phyloP scores from a whole-genome alignment of 768 basidiomycete genomes.

The Kwoniella bestiolae region DNA sequence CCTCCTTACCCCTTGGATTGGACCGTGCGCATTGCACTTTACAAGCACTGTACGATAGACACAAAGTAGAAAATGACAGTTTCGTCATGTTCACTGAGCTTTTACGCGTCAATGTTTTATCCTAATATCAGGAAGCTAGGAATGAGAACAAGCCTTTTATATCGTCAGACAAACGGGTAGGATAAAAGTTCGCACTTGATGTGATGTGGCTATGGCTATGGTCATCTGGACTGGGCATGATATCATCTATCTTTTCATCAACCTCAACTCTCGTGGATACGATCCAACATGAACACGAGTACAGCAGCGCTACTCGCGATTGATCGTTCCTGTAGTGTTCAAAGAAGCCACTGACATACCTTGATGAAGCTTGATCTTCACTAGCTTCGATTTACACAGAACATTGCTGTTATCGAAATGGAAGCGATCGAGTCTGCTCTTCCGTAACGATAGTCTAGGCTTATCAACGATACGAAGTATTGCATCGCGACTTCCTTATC shows the following conservation, averaged over 20 bases:
- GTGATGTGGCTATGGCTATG: constrained; percentile 10
- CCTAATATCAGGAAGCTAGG: too few species aligned
- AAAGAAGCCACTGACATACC: background rate
- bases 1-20: background rate
- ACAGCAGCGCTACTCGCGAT: background rate
- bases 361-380: background rate
- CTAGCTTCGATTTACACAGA: background rate
- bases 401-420: background rate
- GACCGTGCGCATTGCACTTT: background rate
- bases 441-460: too few species aligned
- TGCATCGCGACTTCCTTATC: too few species aligned
- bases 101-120: background rate
- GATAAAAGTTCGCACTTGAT: background rate
- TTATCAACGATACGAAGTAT: too few species aligned
- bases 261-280: background rate
- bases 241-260: background rate
- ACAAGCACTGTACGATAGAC: background rate
- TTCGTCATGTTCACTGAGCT: constrained; percentile 25
- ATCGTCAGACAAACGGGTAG: background rate
- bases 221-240: background rate
- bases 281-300: background rate
- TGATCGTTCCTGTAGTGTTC: background rate
- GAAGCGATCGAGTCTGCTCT: background rate
- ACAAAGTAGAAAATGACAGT: constrained; percentile 10
- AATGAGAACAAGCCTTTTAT: background rate